Conservation (phyloP, 2,329 filamentous ascomycete genomes). For the Boeremia exigua region DNA sequence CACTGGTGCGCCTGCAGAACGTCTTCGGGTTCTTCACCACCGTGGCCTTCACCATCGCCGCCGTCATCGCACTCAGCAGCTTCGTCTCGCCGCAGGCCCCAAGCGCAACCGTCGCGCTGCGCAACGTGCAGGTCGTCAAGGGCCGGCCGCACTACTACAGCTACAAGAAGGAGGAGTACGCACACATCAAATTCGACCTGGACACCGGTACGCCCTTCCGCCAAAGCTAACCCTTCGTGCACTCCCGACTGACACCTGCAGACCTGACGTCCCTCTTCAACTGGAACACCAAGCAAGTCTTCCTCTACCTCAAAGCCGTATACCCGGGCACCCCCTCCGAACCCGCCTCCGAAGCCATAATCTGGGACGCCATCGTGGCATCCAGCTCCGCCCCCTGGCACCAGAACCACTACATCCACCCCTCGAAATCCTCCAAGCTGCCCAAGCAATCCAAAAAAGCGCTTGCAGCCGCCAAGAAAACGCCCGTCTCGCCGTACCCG, state of each 20-base stretch:
- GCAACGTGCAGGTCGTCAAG: conserved; percentile 86
- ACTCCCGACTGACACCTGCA: too few relatives aligned
- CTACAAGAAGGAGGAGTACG: conserved; percentile 91
- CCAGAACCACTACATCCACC: conserved; percentile 59
- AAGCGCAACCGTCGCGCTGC: conserved; percentile 67
- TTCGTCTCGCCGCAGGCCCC: conserved; percentile 73
- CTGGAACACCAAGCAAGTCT: conserved; percentile 99
- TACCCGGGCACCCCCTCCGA: conserved; percentile 59
- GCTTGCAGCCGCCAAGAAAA: conserved; percentile 17
- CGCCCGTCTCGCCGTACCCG: conserved; percentile 33
- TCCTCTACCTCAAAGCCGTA: conserved; percentile 90
- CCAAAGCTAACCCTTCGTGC: too few relatives aligned
- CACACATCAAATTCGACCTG: conserved; percentile 89
- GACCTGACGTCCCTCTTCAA: conserved; percentile 93
- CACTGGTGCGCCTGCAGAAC: conserved; percentile 83
- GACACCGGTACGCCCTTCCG: conserved; percentile 65
- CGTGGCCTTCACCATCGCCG: conserved; percentile 81
- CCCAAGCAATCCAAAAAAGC: conserved; percentile 26
- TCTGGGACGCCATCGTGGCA: conserved; percentile 96
- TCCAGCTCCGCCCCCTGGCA: conserved; percentile 66
- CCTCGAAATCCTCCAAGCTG: conserved; percentile 64
- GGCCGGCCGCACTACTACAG: conserved; percentile 97
- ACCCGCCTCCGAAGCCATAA: conserved; percentile 70
- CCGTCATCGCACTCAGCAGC: conserved; percentile 81
- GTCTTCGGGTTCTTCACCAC: conserved; percentile 98